Percentiles rank a stretch among this genome's conserved stretches.
phyloP scores from a whole-genome alignment of 2,329 filamentous ascomycete species.

The Fusarium caatingaense region DNA sequence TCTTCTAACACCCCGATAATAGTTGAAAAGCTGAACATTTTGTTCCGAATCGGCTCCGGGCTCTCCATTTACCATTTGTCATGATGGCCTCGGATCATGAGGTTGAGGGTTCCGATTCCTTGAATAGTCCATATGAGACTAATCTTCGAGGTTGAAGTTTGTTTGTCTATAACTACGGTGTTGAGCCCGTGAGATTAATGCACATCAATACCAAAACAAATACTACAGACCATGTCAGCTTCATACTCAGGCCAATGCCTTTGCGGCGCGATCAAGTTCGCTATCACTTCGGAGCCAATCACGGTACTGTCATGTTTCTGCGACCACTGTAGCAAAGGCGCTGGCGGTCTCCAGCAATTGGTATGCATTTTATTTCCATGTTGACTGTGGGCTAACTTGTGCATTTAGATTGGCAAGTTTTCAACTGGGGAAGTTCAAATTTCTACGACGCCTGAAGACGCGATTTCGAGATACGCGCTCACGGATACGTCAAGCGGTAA shows the following conservation, averaged over 20 bases:
- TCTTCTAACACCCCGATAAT: no score
- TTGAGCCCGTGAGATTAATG: no score
- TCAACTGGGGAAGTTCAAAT: constrained; percentile 23
- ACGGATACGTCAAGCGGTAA: constrained; percentile 43
- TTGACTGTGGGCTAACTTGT: not conserved
- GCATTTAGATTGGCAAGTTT: constrained; percentile 47
- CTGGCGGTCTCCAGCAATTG: constrained; percentile 36
- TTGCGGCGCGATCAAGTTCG: constrained; percentile 26
- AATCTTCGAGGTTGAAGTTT: not conserved
- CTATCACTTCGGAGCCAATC: constrained; percentile 22
- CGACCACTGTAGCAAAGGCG: constrained; percentile 36
- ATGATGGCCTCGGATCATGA: not conserved
- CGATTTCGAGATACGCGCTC: constrained; percentile 34
- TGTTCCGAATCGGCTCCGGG: not conserved
- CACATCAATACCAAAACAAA: no score
- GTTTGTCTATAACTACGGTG: no score
- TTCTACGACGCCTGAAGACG: not conserved
- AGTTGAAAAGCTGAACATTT: no score
- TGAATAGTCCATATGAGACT: not conserved
- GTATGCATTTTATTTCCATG: not conserved
- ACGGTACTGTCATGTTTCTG: constrained; percentile 41
- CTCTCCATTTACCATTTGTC: not conserved
- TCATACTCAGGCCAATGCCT: constrained; percentile 38
- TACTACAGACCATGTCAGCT: constrained; percentile 7
- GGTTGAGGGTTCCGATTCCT: not conserved